A percentile compares a stretch with the other conserved stretches of the same genome.
These are phyloP conservation scores for Aspergillus cavernicola DNA, from an alignment of 495 filamentous ascomycete genomes.

Conservation along the genomic window DNA sequence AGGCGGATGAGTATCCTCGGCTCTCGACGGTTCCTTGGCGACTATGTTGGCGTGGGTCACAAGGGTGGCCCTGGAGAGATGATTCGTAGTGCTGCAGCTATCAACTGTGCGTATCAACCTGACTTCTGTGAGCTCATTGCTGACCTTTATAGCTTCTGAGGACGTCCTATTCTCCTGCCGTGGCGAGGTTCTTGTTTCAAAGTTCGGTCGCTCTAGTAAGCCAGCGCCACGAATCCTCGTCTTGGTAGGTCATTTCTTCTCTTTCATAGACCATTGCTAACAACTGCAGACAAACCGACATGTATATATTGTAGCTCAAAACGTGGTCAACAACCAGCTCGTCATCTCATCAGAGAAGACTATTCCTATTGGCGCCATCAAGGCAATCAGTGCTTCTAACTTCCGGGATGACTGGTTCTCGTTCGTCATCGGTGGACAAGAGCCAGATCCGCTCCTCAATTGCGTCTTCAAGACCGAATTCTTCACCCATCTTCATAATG, in stretches of 20 bases:
- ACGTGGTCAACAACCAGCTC: slow-evolving; percentile 75
- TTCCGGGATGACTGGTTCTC: slow-evolving; percentile 96
- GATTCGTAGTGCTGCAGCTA: slow-evolving; percentile 66
- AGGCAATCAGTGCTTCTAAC: slow-evolving; percentile 73
- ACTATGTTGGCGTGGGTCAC: slow-evolving; percentile 87
- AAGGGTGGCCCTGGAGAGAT: slow-evolving; percentile 76
- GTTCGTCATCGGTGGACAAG: slow-evolving; percentile 82
- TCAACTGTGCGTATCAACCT: slow-evolving; percentile 41
- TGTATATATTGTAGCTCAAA: slow-evolving; percentile 83
- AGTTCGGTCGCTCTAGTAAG: slow-evolving; percentile 94
- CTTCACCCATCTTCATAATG: slow-evolving; percentile 79
- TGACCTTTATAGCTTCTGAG: slow-evolving; percentile 53
- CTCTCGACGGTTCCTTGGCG: slow-evolving; percentile 87
- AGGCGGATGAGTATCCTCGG: slow-evolving; percentile 86
- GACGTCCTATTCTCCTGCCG: slow-evolving; percentile 83
- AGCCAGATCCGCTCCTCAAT: slow-evolving; percentile 85
- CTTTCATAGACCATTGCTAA: slow-evolving; percentile 8
- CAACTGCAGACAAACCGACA: slow-evolving; percentile 63
- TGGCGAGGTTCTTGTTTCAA: slow-evolving; percentile 81
- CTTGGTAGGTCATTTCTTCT: slow-evolving; percentile 47
- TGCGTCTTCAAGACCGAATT: slow-evolving; percentile 97
- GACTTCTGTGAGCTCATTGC: neutral
- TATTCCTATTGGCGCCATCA: slow-evolving; percentile 80
- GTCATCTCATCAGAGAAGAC: slow-evolving; percentile 76
- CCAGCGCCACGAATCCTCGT: slow-evolving; percentile 80